Base-by-base conservation (phyloP, 2,329 filamentous ascomycete species). In the Exophiala aquamarina region DNA sequence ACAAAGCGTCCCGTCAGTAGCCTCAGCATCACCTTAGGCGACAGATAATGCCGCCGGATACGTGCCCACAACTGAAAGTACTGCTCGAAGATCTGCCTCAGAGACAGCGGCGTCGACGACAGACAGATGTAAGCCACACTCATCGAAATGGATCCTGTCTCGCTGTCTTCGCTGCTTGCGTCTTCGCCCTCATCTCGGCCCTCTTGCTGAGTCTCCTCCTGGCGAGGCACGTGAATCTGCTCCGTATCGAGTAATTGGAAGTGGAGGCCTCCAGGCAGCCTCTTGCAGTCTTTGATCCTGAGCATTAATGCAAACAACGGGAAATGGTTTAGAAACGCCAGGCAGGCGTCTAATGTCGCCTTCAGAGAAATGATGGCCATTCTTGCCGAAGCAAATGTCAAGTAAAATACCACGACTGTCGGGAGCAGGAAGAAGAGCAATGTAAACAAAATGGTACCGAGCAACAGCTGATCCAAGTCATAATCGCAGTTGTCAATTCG, bases 401-500 rank as follows among this genome's bases (percentile, higher is more conserved):
- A 77, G 63, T 98, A 98, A 66, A 97, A 98, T 34, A 98, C 93
- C 43, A 92, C 82, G 18, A 98, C 90, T 0, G 93, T 98, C 0
- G 93, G 93, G 3, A 98, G 75, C 13, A 98, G 77, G 66, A 97
- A 98, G 70, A 95, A 95, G 1, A 98, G 79, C 6, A 98, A 75
- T 0, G 93, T 97, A 64, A 98, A 98, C 15, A 98, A 75, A 50
- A 98, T 97, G 1, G 93, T 98, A 51, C 93, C 93, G 6, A 98
- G 84, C 5, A 98, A 83, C 3, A 98, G 81, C 70, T 98, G 94
- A 65, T 98, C 93, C 18, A 98, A 80, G 65, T 97, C 93, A 70
- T 98, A 98, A 70, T 97, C 93, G 75, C 93, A 98, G 37, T 91
- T 95, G 66, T 98, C 93, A 61, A 98, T 97, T 70, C 93, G 90